These are phyloP conservation scores for Peribolospora baueri DNA, from an alignment of 768 basidiomycete species.

Conservation along the genomic window DNA sequence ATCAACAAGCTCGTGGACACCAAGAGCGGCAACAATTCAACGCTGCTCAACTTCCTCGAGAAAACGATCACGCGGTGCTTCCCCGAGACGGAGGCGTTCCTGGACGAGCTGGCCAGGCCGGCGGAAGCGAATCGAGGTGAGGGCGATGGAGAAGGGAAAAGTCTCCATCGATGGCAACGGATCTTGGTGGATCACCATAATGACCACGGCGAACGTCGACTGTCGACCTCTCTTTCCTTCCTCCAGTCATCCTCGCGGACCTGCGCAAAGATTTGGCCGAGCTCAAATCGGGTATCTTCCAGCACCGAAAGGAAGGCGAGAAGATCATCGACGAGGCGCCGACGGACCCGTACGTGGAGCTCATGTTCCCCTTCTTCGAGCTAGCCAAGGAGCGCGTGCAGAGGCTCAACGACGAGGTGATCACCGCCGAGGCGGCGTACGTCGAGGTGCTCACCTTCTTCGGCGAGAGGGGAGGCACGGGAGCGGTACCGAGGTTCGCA, in stretches of 20 bases:
- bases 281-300: conserved; percentile 38
- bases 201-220: background rate
- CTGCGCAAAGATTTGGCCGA: conserved; percentile 50
- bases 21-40: conserved; percentile 83
- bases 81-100: conserved; percentile 58
- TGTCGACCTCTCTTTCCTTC: conserved; percentile 7
- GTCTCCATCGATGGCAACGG: background rate
- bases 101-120: conserved; percentile 68
- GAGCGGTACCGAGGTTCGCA: conserved; percentile 13
- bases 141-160: conserved; percentile 9
- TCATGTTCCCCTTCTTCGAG: conserved; percentile 76
- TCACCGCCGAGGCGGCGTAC: conserved; percentile 58
- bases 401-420: conserved; percentile 65
- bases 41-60: conserved; percentile 80
- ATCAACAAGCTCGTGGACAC: conserved; percentile 99
- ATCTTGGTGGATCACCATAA: background rate
- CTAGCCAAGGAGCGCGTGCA: conserved; percentile 51
- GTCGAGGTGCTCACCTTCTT: conserved; percentile 69
- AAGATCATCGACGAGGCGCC: conserved; percentile 30
- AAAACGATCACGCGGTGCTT: conserved; percentile 69
- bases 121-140: conserved; percentile 78
- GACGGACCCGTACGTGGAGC: conserved; percentile 54
- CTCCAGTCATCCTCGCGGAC: conserved; percentile 59
- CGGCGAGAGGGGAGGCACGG: conserved; percentile 47
- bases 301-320: conserved; percentile 54